These are phyloP conservation scores for Psilocybe tampanensis DNA, from an alignment of 768 basidiomycete genomes.

Conservation along the genomic window DNA sequence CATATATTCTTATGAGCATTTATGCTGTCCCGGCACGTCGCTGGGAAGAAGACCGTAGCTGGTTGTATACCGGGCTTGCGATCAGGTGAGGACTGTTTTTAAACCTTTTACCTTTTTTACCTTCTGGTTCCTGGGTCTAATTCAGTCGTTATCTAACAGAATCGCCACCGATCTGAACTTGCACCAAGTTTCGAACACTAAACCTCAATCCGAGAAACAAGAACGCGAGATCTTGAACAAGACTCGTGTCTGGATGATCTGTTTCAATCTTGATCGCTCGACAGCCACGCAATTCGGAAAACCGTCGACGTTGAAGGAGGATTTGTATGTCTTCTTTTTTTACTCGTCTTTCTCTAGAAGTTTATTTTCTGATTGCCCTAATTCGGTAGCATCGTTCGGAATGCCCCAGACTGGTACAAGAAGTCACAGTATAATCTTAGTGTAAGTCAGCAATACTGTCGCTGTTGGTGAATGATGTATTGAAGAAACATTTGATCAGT, in stretches of 20 bases:
- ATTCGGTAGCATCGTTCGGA: slow-evolving; percentile 58
- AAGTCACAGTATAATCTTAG: slow-evolving; percentile 61
- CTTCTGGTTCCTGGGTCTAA: not conserved
- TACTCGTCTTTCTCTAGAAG: not conserved
- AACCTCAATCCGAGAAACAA: slow-evolving; percentile 71
- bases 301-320: slow-evolving; percentile 86
- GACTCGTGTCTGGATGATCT: slow-evolving; percentile 88
- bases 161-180: slow-evolving; percentile 91
- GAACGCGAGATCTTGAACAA: slow-evolving; percentile 86
- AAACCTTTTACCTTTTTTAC: not conserved
- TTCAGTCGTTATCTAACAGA: slow-evolving; percentile 32
- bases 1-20: slow-evolving; percentile 86
- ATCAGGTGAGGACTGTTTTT: slow-evolving; percentile 51
- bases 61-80: slow-evolving; percentile 87
- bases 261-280: slow-evolving; percentile 87
- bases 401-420: slow-evolving; percentile 76
- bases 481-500: slow-evolving; percentile 39
- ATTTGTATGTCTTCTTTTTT: slow-evolving; percentile 52
- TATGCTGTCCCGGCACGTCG: slow-evolving; percentile 78
- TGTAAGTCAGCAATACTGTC: slow-evolving; percentile 32
- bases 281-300: slow-evolving; percentile 90
- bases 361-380: not conserved
- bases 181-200: slow-evolving; percentile 62
- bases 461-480: not conserved
- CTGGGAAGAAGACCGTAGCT: slow-evolving; percentile 92